These are phyloP conservation scores for Geotrichum siamense DNA, from an alignment of 1,139 yeast genomes.

Conservation along the genomic window DNA sequence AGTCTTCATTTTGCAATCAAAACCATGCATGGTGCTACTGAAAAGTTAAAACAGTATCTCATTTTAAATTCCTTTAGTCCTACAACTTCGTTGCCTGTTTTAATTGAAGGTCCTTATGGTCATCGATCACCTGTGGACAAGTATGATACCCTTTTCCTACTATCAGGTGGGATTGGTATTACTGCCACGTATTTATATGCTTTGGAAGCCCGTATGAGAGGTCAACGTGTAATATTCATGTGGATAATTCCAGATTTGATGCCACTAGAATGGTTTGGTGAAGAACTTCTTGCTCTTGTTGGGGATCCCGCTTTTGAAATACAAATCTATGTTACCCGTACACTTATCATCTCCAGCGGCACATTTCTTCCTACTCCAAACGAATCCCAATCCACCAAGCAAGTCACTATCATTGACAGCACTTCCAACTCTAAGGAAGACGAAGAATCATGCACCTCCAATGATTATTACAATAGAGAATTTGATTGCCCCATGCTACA, in stretches of 20 bases:
- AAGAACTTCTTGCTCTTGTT: slow-evolving; percentile 20
- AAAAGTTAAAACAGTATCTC: slow-evolving; percentile 24
- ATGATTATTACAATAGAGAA: background rate
- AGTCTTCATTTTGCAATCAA: slow-evolving; percentile 30
- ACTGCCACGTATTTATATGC: slow-evolving; percentile 41
- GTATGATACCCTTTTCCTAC: slow-evolving; percentile 45
- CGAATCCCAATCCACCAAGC: slow-evolving; percentile 11
- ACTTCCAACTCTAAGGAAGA: slow-evolving; percentile 12
- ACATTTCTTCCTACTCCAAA: background rate
- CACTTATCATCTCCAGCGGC: background rate
- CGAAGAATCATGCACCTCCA: slow-evolving; percentile 3
- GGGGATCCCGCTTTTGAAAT: slow-evolving; percentile 13
- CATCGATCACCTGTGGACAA: slow-evolving; percentile 42
- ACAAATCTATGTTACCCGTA: slow-evolving; percentile 19
- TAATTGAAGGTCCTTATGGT: slow-evolving; percentile 56
- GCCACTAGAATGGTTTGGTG: slow-evolving; percentile 43
- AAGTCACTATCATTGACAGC: too few species aligned
- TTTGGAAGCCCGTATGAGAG: slow-evolving; percentile 18
- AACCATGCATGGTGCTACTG: slow-evolving; percentile 31
- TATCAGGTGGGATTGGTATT: slow-evolving; percentile 64
- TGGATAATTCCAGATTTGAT: slow-evolving; percentile 48
- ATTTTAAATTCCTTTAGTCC: slow-evolving; percentile 15
- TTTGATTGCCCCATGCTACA: background rate
- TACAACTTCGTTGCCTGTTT: slow-evolving; percentile 32
- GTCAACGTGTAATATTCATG: slow-evolving; percentile 38